phyloP scores from a whole-genome alignment of 768 basidiomycete species.

The Phaffia australis region DNA sequence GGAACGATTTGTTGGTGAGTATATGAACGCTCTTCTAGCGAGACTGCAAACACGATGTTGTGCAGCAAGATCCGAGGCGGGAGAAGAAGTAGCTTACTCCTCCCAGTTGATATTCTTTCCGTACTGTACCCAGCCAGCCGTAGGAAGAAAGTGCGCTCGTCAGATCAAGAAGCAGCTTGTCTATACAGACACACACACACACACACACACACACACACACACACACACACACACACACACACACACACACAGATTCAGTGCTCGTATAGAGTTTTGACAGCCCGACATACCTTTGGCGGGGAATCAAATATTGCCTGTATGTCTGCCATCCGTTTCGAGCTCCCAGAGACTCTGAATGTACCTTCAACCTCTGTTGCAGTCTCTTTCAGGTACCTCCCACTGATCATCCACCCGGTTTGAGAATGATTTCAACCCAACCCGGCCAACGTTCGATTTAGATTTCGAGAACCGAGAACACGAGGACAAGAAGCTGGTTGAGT shows the following conservation, averaged over 20 bases:
- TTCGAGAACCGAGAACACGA: not conserved
- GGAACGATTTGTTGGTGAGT: too few relatives aligned
- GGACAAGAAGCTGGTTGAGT: not conserved
- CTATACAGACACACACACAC: too few relatives aligned
- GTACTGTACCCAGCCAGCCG: constrained; percentile 48
- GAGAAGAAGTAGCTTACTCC: constrained; percentile 47
- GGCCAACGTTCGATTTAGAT: too few relatives aligned
- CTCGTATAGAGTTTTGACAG: too few relatives aligned
- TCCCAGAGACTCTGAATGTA: constrained; percentile 92
- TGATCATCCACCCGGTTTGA: constrained; percentile 32
- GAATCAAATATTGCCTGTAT: constrained; percentile 82
- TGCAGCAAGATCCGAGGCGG: too few relatives aligned
- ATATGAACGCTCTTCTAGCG: too few relatives aligned
- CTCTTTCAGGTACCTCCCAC: constrained; percentile 89
- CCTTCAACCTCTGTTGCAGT: constrained; percentile 88
- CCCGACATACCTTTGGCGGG: constrained; percentile 58
- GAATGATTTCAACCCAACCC: constrained; percentile 8
- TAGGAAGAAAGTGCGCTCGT: not conserved
- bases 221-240: too few relatives aligned
- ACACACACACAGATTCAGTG: too few relatives aligned
- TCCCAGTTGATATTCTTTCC: constrained; percentile 91
- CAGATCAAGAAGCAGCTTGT: too few relatives aligned
- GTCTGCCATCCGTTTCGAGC: constrained; percentile 87
- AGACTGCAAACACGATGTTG: too few relatives aligned
- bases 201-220: too few relatives aligned